Conservation (phyloP, 2,329 filamentous ascomycete species). For the Hymenoscyphus occultus region DNA sequence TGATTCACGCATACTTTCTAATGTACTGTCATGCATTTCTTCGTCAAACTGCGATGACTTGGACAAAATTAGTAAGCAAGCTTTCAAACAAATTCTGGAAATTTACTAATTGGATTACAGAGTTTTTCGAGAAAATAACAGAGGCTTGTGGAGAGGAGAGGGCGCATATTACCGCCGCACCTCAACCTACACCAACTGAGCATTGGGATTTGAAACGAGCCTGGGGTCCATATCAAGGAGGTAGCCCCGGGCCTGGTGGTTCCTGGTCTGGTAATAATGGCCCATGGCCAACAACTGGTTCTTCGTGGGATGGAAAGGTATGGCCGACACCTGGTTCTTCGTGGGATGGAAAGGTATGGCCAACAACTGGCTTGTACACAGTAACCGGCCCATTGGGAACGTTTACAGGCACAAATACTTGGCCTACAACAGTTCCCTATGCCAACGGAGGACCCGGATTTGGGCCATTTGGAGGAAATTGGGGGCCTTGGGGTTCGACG, state of each 20-base stretch:
- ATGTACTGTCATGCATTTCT: slow-evolving; percentile 14
- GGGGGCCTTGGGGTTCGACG: slow-evolving; percentile 19
- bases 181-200: slow-evolving; percentile 8
- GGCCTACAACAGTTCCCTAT: neutral
- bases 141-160: slow-evolving; percentile 8
- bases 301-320: slow-evolving; percentile 13
- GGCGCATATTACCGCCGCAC: slow-evolving; percentile 12
- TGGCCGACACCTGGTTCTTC: neutral
- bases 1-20: neutral
- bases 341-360: slow-evolving; percentile 14
- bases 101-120: neutral
- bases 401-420: neutral
- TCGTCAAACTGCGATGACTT: slow-evolving; percentile 13
- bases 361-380: neutral
- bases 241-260: no score
- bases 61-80: slow-evolving; percentile 15
- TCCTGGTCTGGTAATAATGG: neutral
- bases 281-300: neutral
- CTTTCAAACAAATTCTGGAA: neutral
- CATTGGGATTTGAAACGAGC: neutral
- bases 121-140: slow-evolving; percentile 9
- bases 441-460: slow-evolving; percentile 5
- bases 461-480: slow-evolving; percentile 18
- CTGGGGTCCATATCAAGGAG: slow-evolving; percentile 2
- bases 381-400: neutral